Conservation (phyloP, 352 stramenopile species). For the Phytophthora foliorum region DNA sequence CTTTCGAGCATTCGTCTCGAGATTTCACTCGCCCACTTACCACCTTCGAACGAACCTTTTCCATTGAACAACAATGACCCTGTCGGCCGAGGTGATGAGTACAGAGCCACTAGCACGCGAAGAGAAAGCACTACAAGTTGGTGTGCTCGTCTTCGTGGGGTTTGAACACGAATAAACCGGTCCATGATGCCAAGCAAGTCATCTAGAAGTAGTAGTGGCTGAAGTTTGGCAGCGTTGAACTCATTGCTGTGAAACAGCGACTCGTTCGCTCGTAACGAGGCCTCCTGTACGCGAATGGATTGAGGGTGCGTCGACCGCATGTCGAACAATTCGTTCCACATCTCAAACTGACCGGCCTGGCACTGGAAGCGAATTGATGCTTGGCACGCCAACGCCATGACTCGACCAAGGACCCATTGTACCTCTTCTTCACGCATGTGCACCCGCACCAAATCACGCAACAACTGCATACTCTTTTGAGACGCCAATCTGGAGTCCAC, state of each 20-base stretch:
- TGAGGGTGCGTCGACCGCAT: conserved; percentile 38
- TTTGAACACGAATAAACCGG: conserved; percentile 32
- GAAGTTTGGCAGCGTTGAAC: conserved; percentile 36
- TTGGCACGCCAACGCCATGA: conserved; percentile 29
- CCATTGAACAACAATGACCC: conserved; percentile 22
- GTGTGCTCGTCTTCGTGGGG: conserved; percentile 20
- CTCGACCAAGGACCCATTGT: conserved; percentile 42
- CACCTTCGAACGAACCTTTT: not conserved
- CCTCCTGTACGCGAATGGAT: conserved; percentile 46
- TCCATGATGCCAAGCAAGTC: conserved; percentile 35
- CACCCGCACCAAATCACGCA: conserved; percentile 27
- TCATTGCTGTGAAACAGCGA: conserved; percentile 45
- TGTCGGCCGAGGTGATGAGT: conserved; percentile 19
- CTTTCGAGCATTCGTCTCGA: conserved; percentile 25
- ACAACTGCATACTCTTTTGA: conserved; percentile 21
- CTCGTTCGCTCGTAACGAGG: conserved; percentile 40
- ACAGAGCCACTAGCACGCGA: conserved; percentile 22
- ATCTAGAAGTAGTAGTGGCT: conserved; percentile 19
- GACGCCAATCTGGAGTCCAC: conserved; percentile 32
- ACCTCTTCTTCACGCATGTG: conserved; percentile 55
- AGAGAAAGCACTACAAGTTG: conserved; percentile 32
- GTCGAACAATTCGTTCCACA: conserved; percentile 46
- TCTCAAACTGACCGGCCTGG: conserved; percentile 36
- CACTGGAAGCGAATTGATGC: conserved; percentile 51
- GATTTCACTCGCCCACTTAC: conserved; percentile 22